Evolutionary conservation across 2,329 filamentous ascomycete species (phyloP), one percentile per base, ranked within the genome.

Genomic region (Talaromyces funiculosus): DNA sequence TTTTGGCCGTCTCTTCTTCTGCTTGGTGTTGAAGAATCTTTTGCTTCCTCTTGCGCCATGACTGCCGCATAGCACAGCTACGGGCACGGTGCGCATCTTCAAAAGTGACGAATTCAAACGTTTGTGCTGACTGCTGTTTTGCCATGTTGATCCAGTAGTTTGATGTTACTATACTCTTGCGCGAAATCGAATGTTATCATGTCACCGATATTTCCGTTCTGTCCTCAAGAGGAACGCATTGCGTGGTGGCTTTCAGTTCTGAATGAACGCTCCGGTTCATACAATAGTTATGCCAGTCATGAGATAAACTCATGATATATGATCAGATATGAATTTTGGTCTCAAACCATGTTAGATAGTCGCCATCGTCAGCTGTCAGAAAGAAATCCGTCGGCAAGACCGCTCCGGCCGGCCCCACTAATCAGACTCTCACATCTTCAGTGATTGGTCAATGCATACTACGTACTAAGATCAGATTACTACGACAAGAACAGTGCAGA

Each of bases 51-150:
- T 61, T 61, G 16, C 59, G 53, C 59, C 59, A 61, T 3, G 59
- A 57, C 43, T 61, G 53, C 16, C 59, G 59, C 59, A 61, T 61
- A 14, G 59, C 59, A 43, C 53, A 57, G 53, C 59, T 61, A n/a
- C 59, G 59, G 6, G 59, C 59, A 22, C 59, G 59, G 29, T 56
- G 53, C 24, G 40, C 59, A 57, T 61, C 59, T 51, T 61, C 38
- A 31, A 37, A 57, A 1, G 59, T 49, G 10, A 61, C 59, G 29
- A 61, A 61, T 26, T 51, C 53, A 38, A 61, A 61, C 10, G 33
- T 57, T 8, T 57, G 59, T 33, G 24, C 14, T 5, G 7, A 1
- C 1, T 4, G 22, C 40, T 51, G 53, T 22, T 35, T 51, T 14
- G 47, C 29, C 47, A 51, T 51, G 2, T 6, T 51, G 29, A 2